A percentile compares a stretch with the other conserved stretches of the same genome.
Evolutionary conservation across 192 early-diverging fungal species (phyloP).

Genomic region (Coemansia sp.): DNA sequence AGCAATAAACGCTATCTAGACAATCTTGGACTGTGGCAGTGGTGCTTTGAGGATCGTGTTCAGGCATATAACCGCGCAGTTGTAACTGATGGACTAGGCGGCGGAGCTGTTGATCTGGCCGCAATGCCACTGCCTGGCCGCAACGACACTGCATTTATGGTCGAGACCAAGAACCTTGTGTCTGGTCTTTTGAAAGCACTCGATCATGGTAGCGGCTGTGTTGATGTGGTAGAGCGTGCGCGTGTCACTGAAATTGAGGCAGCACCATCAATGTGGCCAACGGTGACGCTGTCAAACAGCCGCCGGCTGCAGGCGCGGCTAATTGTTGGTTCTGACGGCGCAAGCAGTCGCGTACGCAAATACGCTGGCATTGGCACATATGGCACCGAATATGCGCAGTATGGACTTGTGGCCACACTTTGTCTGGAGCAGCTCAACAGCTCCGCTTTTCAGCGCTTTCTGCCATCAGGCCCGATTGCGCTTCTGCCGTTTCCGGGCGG

Average conservation of each 20-base stretch:
- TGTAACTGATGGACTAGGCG: constrained; percentile 44
- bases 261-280: constrained; percentile 60
- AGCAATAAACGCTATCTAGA: constrained; percentile 41
- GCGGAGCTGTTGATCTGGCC: constrained; percentile 15
- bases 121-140: constrained; percentile 3
- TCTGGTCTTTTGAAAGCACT: constrained; percentile 62
- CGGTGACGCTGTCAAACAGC: constrained; percentile 68
- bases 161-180: constrained; percentile 85
- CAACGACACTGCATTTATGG: constrained; percentile 73
- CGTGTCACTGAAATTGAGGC: constrained; percentile 62
- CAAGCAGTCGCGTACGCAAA: constrained; percentile 78
- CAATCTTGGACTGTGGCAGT: constrained; percentile 67
- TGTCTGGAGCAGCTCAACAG: constrained; percentile 67
- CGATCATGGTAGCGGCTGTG: constrained; percentile 22
- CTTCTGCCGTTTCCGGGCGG: constrained; percentile 68
- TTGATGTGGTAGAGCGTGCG: constrained; percentile 69
- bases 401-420: constrained; percentile 76
- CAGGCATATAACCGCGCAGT: constrained; percentile 58
- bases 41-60: constrained; percentile 59
- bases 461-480: constrained; percentile 92
- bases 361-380: constrained; percentile 78
- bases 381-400: constrained; percentile 85
- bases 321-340: constrained; percentile 89
- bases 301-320: constrained; percentile 65
- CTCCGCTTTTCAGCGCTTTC: constrained; percentile 91